Evolutionary conservation across 2,329 filamentous ascomycete species (phyloP).

Genomic region (Elsinoe arachidis): DNA sequence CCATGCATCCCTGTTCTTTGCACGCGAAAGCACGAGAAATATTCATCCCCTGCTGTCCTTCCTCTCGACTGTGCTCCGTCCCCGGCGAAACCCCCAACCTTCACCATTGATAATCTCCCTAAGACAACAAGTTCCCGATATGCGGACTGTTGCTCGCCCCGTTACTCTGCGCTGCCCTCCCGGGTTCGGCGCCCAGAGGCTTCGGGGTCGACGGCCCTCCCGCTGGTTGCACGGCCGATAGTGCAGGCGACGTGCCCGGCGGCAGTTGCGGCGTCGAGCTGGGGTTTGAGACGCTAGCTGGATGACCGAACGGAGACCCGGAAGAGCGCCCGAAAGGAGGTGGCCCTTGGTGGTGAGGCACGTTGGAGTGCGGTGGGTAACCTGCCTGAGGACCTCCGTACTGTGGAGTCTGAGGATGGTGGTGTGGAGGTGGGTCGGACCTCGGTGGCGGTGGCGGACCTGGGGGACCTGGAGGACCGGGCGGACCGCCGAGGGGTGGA

Average conservation of each 20-base stretch:
- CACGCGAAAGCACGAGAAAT: not conserved
- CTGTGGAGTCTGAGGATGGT: constrained; percentile 4
- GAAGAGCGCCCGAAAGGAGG: constrained; percentile 8
- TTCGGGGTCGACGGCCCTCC: constrained; percentile 9
- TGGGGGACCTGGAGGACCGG: constrained; percentile 1
- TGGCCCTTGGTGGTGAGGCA: constrained; percentile 5
- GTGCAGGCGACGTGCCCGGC: constrained; percentile 4
- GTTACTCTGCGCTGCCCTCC: not conserved
- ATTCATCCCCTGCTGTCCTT: not conserved
- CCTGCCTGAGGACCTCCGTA: not conserved
- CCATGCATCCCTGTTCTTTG: not conserved
- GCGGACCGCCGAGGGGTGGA: not conserved
- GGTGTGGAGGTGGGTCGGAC: not conserved
- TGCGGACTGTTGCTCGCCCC: constrained; percentile 12
- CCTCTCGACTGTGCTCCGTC: not conserved
- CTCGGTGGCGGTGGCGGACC: not conserved
- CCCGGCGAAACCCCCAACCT: too few species aligned
- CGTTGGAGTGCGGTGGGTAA: not conserved
- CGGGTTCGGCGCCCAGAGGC: not conserved
- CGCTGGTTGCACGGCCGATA: not conserved
- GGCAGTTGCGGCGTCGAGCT: constrained; percentile 8
- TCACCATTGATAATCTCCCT: not conserved
- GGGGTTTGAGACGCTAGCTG: not conserved
- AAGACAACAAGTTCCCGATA: constrained; percentile 10
- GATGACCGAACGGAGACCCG: constrained; percentile 1